A percentile compares a stretch with the other conserved stretches of the same genome.
Evolutionary conservation across 768 basidiomycete genomes (phyloP).

Genomic region (Auriculariales sp.): DNA sequence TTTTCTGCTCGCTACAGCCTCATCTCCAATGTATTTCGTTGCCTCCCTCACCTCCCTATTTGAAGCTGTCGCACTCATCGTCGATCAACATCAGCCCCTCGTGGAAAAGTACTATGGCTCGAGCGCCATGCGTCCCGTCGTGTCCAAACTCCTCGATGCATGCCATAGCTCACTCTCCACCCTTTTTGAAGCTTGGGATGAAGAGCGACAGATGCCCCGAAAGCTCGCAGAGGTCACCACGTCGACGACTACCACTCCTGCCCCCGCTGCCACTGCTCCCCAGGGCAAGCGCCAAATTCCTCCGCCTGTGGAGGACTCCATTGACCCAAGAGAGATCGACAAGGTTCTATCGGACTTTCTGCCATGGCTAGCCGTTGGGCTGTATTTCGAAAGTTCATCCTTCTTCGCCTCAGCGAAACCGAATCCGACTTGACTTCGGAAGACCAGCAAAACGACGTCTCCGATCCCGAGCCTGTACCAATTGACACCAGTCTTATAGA

Average conservation of each 20-base stretch:
- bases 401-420: constrained; percentile 53
- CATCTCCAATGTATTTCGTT: constrained; percentile 85
- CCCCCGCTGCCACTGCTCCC: constrained; percentile 1
- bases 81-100: constrained; percentile 94
- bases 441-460: constrained; percentile 9
- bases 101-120: constrained; percentile 96
- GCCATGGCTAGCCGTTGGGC: constrained; percentile 89
- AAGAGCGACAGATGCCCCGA: constrained; percentile 70
- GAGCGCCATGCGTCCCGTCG: constrained; percentile 74
- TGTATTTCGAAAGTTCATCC: constrained; percentile 76
- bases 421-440: not conserved
- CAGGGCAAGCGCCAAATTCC: constrained; percentile 2
- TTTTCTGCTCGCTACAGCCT: constrained; percentile 34
- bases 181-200: constrained; percentile 76
- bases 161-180: constrained; percentile 71
- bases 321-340: constrained; percentile 87
- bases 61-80: constrained; percentile 88
- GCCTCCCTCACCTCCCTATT: constrained; percentile 82
- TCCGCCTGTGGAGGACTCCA: constrained; percentile 24
- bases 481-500: constrained; percentile 5
- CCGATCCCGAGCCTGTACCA: not conserved
- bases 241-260: not conserved
- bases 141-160: constrained; percentile 64
- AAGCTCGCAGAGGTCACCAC: constrained; percentile 32
- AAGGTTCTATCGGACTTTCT: constrained; percentile 76